These are phyloP conservation scores for Mycena alexandri DNA, from an alignment of 768 basidiomycete genomes.

Conservation along the genomic window DNA sequence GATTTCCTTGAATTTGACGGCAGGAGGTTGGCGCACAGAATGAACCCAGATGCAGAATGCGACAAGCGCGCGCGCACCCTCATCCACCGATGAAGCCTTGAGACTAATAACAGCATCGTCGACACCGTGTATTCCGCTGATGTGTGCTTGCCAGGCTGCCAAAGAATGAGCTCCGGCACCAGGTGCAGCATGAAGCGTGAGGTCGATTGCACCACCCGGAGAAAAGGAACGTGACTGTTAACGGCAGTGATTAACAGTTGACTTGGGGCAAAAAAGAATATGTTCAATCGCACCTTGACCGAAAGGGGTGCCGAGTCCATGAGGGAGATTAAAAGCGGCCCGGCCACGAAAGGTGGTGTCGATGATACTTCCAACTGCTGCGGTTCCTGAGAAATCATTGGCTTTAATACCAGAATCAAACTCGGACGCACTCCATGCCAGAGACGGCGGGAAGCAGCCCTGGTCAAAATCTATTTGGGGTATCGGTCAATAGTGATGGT, in stretches of 20 bases:
- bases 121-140: neutral
- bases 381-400: neutral
- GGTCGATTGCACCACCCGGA: neutral
- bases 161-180: neutral
- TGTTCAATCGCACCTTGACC: neutral
- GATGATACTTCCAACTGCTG: no score
- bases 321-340: neutral
- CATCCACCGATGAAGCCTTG: neutral
- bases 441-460: slow-evolving; percentile 3
- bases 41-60: slow-evolving; percentile 10
- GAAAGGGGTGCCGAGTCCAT: neutral
- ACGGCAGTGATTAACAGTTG: neutral
- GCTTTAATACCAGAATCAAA: neutral
- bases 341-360: neutral
- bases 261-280: neutral
- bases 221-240: neutral
- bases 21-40: neutral
- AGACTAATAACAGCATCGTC: no score
- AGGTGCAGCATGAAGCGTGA: slow-evolving; percentile 3
- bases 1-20: no score
- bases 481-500: no score
- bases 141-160: slow-evolving; percentile 4
- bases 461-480: slow-evolving; percentile 5
- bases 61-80: slow-evolving; percentile 2
- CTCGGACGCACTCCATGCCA: neutral